Conservation (phyloP, 108 stramenopile species). For the Skeletonema marinoi region DNA sequence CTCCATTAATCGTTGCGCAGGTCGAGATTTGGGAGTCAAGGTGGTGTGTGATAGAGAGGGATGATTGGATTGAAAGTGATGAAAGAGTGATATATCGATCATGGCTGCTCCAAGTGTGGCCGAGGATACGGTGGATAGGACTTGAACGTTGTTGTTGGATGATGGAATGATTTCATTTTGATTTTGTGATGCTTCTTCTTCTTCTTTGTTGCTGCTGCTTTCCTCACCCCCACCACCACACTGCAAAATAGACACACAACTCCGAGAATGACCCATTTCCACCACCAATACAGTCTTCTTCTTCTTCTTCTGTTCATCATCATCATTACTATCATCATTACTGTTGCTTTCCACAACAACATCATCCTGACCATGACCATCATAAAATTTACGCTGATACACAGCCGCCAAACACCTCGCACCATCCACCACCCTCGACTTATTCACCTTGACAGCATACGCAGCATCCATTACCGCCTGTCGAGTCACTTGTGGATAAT, state of each 20-base stretch:
- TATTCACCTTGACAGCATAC: conserved; percentile 36
- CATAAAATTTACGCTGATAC: conserved; percentile 49
- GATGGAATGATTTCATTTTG: neutral
- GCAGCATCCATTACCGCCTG: conserved; percentile 50
- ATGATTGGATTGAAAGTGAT: conserved; percentile 48
- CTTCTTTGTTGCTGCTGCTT: neutral
- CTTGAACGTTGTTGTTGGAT: neutral
- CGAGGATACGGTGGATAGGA: conserved; percentile 17
- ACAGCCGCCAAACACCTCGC: conserved; percentile 9
- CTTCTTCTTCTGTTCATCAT: neutral
- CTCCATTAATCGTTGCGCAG: conserved; percentile 52
- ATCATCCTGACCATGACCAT: no score
- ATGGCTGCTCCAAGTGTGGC: conserved; percentile 41
- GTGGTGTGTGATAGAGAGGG: conserved; percentile 9
- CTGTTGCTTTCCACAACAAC: no score
- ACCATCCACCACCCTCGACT: conserved; percentile 26
- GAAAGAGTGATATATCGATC: conserved; percentile 49
- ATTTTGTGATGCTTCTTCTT: no score
- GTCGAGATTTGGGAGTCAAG: conserved; percentile 37
- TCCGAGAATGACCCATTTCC: conserved; percentile 62
- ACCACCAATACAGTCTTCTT: conserved; percentile 31
- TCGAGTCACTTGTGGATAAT: conserved; percentile 9
- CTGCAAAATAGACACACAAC: conserved; percentile 36
- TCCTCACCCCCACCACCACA: conserved; percentile 8
- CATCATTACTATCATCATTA: no score